Base-by-base conservation (phyloP, 495 filamentous ascomycete genomes). In the Penicillium roqueforti region DNA sequence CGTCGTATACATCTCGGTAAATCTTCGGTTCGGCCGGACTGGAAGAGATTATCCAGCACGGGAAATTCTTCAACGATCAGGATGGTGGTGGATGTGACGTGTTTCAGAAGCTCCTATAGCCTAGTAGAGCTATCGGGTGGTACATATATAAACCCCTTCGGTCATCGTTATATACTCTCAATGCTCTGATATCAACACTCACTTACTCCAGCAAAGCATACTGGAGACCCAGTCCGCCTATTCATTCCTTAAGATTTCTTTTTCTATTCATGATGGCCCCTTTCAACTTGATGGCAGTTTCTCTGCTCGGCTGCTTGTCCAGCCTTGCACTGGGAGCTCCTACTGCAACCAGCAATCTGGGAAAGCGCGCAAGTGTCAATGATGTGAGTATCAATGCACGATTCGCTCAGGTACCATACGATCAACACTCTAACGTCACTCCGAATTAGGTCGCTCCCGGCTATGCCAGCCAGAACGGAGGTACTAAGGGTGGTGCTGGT, bases 401-500 rank as follows among this genome's bases (percentile, higher is more conserved):
- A 10, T 23, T 26, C n/a, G 42, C 38, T 14, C 29, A 37, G 16
- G 23, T 1, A 40, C 2, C 8, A 18, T 11, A 5, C 3, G 9
- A 18, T n/a, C 8, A 16, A 28, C 16, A 18, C 29, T 5, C 23
- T 39, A 19, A 40, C 23, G 3, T 11, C 16, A 6, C 14, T n/a
- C 4, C n/a, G 14, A 14, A 4, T 7, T 29, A 72, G 67, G 55
- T 51, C 16, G 68, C 68, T 5, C 63, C 63, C 22, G 71, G 71
- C 20, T 78, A 68, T 47, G 74, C 76, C 20, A 73, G 71, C 51
- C 44, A 69, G 57, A 79, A 78, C 51, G 75, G 76, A 31, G 76
- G 76, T 34, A 85, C 82, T 16, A 84, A 72, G n/a, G 83, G 83
- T 32, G 83, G 84, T 49, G 64, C 70, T 28, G 80, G 81, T 13